Evolutionary conservation across 352 stramenopile genomes (phyloP).

Genomic region (Nothophytophthora sp.): DNA sequence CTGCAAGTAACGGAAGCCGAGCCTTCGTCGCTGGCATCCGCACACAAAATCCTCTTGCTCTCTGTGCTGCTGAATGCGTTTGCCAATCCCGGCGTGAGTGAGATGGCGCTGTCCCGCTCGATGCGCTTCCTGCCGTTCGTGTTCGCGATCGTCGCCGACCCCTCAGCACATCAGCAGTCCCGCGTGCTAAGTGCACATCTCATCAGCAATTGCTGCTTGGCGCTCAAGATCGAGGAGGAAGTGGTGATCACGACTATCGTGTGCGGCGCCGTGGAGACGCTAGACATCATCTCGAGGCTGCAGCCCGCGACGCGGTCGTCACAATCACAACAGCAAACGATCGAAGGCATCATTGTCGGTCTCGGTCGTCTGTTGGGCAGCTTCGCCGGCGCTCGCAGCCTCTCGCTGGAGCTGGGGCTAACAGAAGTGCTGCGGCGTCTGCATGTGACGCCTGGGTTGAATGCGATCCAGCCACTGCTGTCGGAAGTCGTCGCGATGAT

Average conservation of each 20-base stretch:
- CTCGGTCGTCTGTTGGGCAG: slow-evolving; percentile 65
- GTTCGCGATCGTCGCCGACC: slow-evolving; percentile 52
- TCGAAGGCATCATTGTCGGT: slow-evolving; percentile 66
- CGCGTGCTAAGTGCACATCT: slow-evolving; percentile 59
- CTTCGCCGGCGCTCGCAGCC: slow-evolving; percentile 54
- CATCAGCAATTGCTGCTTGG: slow-evolving; percentile 74
- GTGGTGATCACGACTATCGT: slow-evolving; percentile 72
- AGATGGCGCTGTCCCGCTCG: slow-evolving; percentile 47
- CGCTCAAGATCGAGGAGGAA: slow-evolving; percentile 67
- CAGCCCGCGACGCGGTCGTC: slow-evolving; percentile 16
- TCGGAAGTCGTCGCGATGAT: slow-evolving; percentile 68
- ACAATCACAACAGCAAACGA: slow-evolving; percentile 35
- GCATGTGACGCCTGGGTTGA: slow-evolving; percentile 38
- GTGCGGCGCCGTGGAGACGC: slow-evolving; percentile 64
- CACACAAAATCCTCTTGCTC: slow-evolving; percentile 60
- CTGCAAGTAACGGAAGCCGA: slow-evolving; percentile 36
- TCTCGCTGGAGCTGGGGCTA: slow-evolving; percentile 68
- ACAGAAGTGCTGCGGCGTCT: slow-evolving; percentile 63
- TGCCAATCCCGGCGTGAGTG: slow-evolving; percentile 48
- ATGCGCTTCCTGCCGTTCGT: slow-evolving; percentile 68
- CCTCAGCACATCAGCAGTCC: slow-evolving; percentile 34
- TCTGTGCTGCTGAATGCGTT: slow-evolving; percentile 70
- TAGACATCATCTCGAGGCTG: slow-evolving; percentile 62
- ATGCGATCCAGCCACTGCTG: slow-evolving; percentile 50
- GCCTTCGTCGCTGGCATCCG: slow-evolving; percentile 23